phyloP scores from a whole-genome alignment of 495 filamentous ascomycete genomes.

The Delitschia confertaspora region DNA sequence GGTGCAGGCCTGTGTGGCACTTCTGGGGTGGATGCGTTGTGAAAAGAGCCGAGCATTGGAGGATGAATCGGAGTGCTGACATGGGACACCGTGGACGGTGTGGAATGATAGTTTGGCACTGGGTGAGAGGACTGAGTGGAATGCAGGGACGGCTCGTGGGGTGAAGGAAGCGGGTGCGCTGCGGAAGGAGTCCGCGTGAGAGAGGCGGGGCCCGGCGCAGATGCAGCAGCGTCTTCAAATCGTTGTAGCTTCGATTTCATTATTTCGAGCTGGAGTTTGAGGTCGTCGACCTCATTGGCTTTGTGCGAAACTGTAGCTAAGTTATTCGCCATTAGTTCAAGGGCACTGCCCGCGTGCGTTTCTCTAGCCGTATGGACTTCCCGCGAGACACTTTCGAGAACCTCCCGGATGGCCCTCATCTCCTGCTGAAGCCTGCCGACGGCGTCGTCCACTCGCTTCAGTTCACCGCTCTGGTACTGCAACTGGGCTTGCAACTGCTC shows the following conservation, averaged over 20 bases:
- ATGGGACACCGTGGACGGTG: constrained; percentile 9
- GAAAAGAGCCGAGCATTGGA: constrained; percentile 7
- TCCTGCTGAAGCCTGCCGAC: constrained; percentile 28
- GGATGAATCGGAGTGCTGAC: constrained; percentile 14
- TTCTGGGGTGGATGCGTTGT: constrained; percentile 8
- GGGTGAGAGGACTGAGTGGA: constrained; percentile 19
- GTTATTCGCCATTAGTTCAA: constrained; percentile 29
- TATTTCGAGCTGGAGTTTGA: constrained; percentile 34
- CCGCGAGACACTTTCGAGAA: constrained; percentile 19
- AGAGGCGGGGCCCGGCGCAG: not conserved
- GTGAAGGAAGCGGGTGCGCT: constrained; percentile 14
- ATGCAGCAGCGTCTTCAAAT: constrained; percentile 27
- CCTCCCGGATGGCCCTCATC: constrained; percentile 23
- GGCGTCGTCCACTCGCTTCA: constrained; percentile 27
- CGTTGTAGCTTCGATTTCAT: constrained; percentile 33
- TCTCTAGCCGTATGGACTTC: constrained; percentile 14
- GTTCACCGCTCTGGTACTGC: constrained; percentile 18
- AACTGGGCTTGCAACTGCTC: constrained; percentile 12
- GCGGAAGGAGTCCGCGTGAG: not conserved
- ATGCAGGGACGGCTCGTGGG: constrained; percentile 15
- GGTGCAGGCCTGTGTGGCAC: constrained; percentile 11
- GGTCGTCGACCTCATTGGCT: constrained; percentile 33
- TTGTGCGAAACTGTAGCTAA: constrained; percentile 24
- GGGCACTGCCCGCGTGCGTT: constrained; percentile 4
- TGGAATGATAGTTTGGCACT: constrained; percentile 14